Conservation (phyloP, 2,329 filamentous ascomycete species). For the Trichophyton benhamiae region DNA sequence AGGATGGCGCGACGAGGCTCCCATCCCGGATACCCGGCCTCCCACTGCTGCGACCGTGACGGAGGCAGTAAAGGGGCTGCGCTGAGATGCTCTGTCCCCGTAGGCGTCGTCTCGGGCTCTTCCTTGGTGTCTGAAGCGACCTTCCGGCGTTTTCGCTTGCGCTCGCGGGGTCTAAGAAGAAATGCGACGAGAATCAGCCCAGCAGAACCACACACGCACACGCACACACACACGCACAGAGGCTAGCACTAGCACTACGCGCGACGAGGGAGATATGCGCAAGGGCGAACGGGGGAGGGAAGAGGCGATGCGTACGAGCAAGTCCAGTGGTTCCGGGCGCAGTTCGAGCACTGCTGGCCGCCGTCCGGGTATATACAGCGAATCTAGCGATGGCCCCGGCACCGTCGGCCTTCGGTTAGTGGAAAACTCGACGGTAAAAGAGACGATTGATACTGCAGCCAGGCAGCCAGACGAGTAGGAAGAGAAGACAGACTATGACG, state of each 20-base stretch:
- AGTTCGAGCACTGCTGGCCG: slow-evolving; percentile 18
- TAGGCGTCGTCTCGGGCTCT: background rate
- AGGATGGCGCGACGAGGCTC: slow-evolving; percentile 9
- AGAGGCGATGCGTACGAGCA: slow-evolving; percentile 16
- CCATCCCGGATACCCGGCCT: slow-evolving; percentile 8
- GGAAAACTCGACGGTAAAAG: background rate
- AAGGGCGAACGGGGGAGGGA: background rate
- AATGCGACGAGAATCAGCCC: background rate
- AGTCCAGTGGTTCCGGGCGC: slow-evolving; percentile 20
- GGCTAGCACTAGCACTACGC: too few relatives aligned
- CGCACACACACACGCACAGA: background rate
- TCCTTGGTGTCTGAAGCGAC: slow-evolving; percentile 6
- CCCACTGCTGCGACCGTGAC: slow-evolving; percentile 9
- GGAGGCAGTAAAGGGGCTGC: slow-evolving; percentile 9
- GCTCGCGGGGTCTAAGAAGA: slow-evolving; percentile 13
- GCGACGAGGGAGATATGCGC: background rate
- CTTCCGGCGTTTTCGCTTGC: slow-evolving; percentile 15
- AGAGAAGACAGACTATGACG: background rate
- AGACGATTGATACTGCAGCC: background rate
- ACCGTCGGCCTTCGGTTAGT: background rate
- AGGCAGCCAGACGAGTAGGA: background rate
- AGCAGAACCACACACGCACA: background rate
- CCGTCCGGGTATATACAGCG: slow-evolving; percentile 19
- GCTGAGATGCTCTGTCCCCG: background rate
- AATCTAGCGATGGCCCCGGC: slow-evolving; percentile 14